phyloP scores from a whole-genome alignment of 768 basidiomycete genomes.

The Tricholomella constricta region DNA sequence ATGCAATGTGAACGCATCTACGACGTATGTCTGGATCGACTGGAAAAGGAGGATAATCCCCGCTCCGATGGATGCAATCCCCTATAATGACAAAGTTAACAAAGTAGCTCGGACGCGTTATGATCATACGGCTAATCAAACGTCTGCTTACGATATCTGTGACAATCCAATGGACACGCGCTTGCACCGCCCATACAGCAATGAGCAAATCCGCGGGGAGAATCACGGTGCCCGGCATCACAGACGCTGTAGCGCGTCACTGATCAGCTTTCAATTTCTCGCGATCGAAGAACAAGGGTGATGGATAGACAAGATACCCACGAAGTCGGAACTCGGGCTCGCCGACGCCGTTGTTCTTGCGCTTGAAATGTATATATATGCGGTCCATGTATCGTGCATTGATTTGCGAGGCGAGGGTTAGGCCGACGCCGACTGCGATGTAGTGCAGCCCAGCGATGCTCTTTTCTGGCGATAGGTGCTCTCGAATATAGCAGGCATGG shows the following conservation, averaged over 20 bases:
- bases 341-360: slow-evolving; percentile 48
- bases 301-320: too few species aligned
- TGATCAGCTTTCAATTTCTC: background rate
- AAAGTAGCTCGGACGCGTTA: slow-evolving; percentile 2
- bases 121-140: background rate
- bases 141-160: slow-evolving; percentile 62
- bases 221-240: slow-evolving; percentile 59
- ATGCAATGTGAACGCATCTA: slow-evolving; percentile 66
- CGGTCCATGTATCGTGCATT: slow-evolving; percentile 60
- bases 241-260: slow-evolving; percentile 45
- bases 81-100: too few species aligned
- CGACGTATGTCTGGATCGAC: slow-evolving; percentile 64
- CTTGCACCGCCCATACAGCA: slow-evolving; percentile 68
- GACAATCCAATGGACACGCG: slow-evolving; percentile 65
- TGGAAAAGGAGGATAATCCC: slow-evolving; percentile 66
- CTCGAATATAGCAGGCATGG: slow-evolving; percentile 60
- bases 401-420: slow-evolving; percentile 50
- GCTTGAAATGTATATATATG: slow-evolving; percentile 51
- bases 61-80: slow-evolving; percentile 55
- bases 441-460: slow-evolving; percentile 73
- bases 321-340: slow-evolving; percentile 53
- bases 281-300: too few species aligned
- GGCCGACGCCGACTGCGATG: slow-evolving; percentile 67
- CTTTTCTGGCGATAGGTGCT: slow-evolving; percentile 50
- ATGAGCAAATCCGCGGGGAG: slow-evolving; percentile 71